Conservation (phyloP, 305 asterid species). For the Fraxinus platypoda region DNA sequence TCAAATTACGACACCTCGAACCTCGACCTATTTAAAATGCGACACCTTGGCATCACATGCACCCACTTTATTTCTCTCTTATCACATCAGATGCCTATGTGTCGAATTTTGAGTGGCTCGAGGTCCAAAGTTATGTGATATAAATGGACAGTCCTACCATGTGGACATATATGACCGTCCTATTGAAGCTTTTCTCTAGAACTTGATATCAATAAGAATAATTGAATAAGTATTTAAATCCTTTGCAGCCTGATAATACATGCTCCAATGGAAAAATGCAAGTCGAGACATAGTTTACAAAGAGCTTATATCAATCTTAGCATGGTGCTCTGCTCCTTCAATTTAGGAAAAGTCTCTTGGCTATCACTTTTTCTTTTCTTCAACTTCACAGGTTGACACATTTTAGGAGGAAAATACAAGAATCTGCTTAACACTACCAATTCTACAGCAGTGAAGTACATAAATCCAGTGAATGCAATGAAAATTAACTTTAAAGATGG, state of each 20-base stretch:
- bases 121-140: too few species aligned
- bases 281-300: background rate
- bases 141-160: too few species aligned
- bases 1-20: background rate
- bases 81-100: too few species aligned
- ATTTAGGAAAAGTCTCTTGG: background rate
- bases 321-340: background rate
- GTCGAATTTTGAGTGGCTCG: too few species aligned
- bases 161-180: too few species aligned
- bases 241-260: background rate
- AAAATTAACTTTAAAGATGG: background rate
- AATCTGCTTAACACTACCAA: background rate
- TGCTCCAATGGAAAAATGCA: background rate
- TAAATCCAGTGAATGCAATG: background rate
- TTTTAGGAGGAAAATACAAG: background rate
- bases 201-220: background rate
- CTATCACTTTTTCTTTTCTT: background rate
- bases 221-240: background rate
- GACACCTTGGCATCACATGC: background rate
- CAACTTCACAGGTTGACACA: background rate
- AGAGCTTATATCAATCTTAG: background rate
- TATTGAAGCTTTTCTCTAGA: too few species aligned
- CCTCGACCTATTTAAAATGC: background rate
- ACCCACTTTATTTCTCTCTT: background rate
- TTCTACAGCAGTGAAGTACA: background rate